Base-by-base conservation (phyloP, 2,329 filamentous ascomycete species). In the Coniochaeta ligniaria region DNA sequence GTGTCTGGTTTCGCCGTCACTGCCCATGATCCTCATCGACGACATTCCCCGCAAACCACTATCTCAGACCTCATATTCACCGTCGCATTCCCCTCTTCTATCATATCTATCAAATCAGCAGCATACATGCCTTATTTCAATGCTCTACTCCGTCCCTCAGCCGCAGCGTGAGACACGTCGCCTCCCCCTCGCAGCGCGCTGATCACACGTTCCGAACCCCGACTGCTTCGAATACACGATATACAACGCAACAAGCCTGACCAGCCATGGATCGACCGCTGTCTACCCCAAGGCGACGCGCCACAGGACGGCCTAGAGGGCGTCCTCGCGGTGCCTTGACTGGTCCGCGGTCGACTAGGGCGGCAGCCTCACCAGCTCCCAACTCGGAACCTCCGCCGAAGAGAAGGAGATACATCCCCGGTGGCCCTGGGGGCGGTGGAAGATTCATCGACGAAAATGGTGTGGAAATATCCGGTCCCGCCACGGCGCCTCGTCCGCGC, bases 351-450 rank as follows among this genome's bases (percentile, higher is more conserved):
- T 71, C 72, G 62, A 66, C 63, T 28, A 66, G 65, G 54, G 28
- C 43, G 7, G 35, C 38, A 41, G 60, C 62, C 17, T 28, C 62
- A 28, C 73, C 75, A 47, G 71, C 68, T 9, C 68, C 72, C 28
- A 72, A 72, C 47, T 78, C 80, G 56, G 87, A 89, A 66, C 87
- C 87, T 28, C 86, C 88, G 14, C 80, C 80, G 1, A 92, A 92
- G 75, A 85, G 84, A 70, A 82, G 87, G 66, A 83, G 86, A 74
- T 97, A 96, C 76, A 84, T 96, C 56, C 91, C 94, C 36, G 92
- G 92, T 56, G 92, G 92, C 3, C 89, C 91, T 61, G 92, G 91
- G 43, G 92, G 92, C 54, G 92, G 92, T 61, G 92, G 92, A 22
- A 82, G 92, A 70, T 96, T 92, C 73, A 80, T 95, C 38, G 91